Base-by-base conservation (phyloP, 352 stramenopile species). In the Blastocystis sp. region DNA sequence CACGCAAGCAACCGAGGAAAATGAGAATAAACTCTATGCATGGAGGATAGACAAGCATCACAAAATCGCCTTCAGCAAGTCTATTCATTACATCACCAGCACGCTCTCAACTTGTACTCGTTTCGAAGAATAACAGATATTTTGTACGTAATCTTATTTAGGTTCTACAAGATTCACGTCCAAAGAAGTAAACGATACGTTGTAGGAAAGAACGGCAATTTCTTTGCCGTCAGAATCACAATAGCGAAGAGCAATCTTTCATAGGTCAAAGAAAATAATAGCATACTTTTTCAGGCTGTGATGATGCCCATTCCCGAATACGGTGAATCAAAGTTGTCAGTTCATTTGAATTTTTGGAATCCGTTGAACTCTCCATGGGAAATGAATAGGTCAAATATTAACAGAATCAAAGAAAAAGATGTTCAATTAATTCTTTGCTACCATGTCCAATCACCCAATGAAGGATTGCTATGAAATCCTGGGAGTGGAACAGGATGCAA, bases 11-110 rank as follows among this genome's bases (percentile, higher is more conserved):
- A 0, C 94, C 95, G 14, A 99, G 87, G 88, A 99, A 99, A 1
- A 94, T 91, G 35, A 98, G 90, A 37, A 98, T 97, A 87, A 99
- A 99, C 71, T 98, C 94, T 11, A 98, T 91, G 0, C 92, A 95
- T 9, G 97, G 97, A 37, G 95, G 94, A 88, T 98, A 99, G 37
- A 98, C 95, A 29, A 99, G 91, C 49, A 99, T 89, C 24, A 96
- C 93, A 46, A 91, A 92, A 57, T 95, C 92, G 11, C 92, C 93
- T 27, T 89, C 85, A 19, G 27, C 14, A 21, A 78, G 16, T 66
- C 80, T 80, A 69, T 24, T 12, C n/a, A 19, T 71, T 14, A 46
- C 37, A 65, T 54, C 21, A 24, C 5, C 12, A 67, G 9, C 46
- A 52, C 24, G 21, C 19, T 12, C 0, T 21, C 24, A 29, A 87